These are phyloP conservation scores for Clavaria fumosa DNA, from an alignment of 768 basidiomycete genomes.

Conservation along the genomic window DNA sequence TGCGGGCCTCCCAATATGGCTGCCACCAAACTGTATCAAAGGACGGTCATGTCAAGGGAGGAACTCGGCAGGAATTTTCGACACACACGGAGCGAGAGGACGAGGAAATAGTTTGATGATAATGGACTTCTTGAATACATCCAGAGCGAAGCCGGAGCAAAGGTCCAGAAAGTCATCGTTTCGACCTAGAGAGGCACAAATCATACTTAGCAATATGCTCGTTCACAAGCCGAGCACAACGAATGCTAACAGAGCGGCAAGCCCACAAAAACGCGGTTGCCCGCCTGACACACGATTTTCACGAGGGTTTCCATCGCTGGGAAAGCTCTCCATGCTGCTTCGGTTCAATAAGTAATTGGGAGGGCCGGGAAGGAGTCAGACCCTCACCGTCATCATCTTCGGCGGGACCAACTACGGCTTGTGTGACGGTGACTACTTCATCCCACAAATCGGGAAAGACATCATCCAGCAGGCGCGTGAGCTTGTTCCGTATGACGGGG, in stretches of 20 bases:
- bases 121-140: constrained; percentile 15
- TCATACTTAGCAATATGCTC: background rate
- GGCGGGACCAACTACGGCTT: too few species aligned
- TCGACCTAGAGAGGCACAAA: constrained; percentile 11
- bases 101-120: constrained; percentile 20
- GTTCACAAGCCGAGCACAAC: background rate
- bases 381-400: too few species aligned
- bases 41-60: too few species aligned
- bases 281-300: constrained; percentile 13
- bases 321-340: constrained; percentile 12
- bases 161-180: constrained; percentile 17
- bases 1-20: background rate
- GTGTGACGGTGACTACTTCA: constrained; percentile 3
- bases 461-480: background rate
- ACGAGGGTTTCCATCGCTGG: constrained; percentile 9
- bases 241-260: constrained; percentile 13
- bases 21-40: background rate
- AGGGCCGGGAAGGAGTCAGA: background rate
- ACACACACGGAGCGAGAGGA: constrained; percentile 21
- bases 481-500: constrained; percentile 2
- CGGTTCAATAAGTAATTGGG: background rate
- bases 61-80: background rate
- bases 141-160: constrained; percentile 18
- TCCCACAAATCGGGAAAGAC: constrained; percentile 4
- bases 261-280: constrained; percentile 17